Percentiles rank a stretch among this genome's conserved stretches.
Evolutionary conservation across 371 early-diverging fungal species (phyloP).

Genomic region (Lichtheimia corymbifera): DNA sequence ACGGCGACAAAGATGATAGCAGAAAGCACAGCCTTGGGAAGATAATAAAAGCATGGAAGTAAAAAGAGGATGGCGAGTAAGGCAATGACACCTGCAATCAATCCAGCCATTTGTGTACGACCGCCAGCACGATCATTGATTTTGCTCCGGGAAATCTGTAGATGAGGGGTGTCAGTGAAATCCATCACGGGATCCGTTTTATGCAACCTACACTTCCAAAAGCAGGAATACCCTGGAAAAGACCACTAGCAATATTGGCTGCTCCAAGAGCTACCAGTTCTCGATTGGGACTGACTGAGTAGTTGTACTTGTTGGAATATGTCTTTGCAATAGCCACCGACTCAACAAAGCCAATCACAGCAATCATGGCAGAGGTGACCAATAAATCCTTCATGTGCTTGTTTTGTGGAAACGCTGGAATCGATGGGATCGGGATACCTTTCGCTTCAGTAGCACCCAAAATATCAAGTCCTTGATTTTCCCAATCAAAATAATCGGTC

Average conservation of each 20-base stretch:
- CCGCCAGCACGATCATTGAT: conserved; percentile 90
- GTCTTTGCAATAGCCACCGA: conserved; percentile 89
- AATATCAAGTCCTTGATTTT: conserved; percentile 69
- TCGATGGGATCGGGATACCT: conserved; percentile 61
- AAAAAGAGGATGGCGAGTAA: conserved; percentile 74
- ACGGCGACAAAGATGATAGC: conserved; percentile 90
- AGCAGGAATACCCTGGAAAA: conserved; percentile 86
- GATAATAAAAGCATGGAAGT: conserved; percentile 79
- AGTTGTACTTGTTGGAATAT: conserved; percentile 85
- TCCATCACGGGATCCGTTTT: not conserved
- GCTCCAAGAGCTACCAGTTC: conserved; percentile 90
- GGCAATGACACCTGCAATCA: conserved; percentile 76
- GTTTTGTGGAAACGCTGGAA: conserved; percentile 57
- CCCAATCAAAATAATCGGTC: conserved; percentile 68
- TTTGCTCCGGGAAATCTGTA: conserved; percentile 78
- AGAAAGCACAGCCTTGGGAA: conserved; percentile 85
- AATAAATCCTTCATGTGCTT: conserved; percentile 64
- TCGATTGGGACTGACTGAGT: conserved; percentile 87
- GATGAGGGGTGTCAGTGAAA: not conserved
- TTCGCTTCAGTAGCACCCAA: conserved; percentile 69
- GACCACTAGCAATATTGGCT: conserved; percentile 79
- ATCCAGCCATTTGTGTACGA: conserved; percentile 81
- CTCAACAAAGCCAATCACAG: conserved; percentile 94
- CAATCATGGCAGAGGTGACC: conserved; percentile 72
- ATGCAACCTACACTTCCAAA: conserved; percentile 72